These are phyloP conservation scores for Malus domestica DNA, from an alignment of 306 rosid species.

Conservation along the genomic window DNA sequence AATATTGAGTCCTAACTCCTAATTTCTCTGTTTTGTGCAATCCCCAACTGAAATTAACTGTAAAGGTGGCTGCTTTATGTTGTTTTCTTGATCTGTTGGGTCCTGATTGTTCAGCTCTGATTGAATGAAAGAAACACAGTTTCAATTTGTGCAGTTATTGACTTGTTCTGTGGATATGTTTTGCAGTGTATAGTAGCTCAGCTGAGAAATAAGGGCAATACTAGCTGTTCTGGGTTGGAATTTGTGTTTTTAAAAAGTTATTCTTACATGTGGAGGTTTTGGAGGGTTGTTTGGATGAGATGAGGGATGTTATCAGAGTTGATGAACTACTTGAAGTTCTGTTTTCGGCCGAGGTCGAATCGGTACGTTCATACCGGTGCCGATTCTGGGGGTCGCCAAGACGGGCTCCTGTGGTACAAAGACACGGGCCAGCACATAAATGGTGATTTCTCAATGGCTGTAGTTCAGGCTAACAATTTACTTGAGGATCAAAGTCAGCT, in stretches of 20 bases:
- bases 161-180: constrained; percentile 20
- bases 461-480: constrained; percentile 51
- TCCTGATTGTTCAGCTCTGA: neutral
- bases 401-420: constrained; percentile 51
- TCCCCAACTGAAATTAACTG: constrained; percentile 19
- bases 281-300: constrained; percentile 45
- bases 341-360: constrained; percentile 49
- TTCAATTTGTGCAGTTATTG: neutral
- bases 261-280: constrained; percentile 60
- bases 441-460: constrained; percentile 53
- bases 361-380: constrained; percentile 26
- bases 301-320: constrained; percentile 57
- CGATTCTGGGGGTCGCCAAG: constrained; percentile 34
- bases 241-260: constrained; percentile 17
- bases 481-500: constrained; percentile 58
- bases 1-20: neutral
- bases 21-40: constrained; percentile 14
- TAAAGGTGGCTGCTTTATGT: constrained; percentile 16
- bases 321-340: constrained; percentile 44
- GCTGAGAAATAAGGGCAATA: constrained; percentile 21
- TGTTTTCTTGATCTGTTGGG: constrained; percentile 20
- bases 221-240: constrained; percentile 17
- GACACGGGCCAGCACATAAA: constrained; percentile 38
- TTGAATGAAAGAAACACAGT: neutral
- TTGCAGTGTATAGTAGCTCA: constrained; percentile 27